Conservation (phyloP, 352 stramenopile genomes). For the Globisporangium acanthophoron region DNA sequence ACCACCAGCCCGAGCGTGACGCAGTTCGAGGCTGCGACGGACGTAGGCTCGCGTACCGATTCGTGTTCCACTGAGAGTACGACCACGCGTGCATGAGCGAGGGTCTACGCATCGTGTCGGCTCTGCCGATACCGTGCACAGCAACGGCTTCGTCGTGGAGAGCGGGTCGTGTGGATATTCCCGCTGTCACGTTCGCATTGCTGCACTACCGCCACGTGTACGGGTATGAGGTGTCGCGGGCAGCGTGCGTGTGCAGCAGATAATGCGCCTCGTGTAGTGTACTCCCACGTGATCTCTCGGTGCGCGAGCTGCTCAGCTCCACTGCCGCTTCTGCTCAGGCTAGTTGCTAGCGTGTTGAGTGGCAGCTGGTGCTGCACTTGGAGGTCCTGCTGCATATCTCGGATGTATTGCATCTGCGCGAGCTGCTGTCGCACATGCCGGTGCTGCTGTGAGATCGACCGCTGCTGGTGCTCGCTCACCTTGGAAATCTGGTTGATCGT, state of each 20-base stretch:
- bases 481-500: too few species aligned
- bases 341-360: too few species aligned
- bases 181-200: constrained; percentile 5
- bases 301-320: not conserved
- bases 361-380: too few species aligned
- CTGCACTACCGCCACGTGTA: constrained; percentile 1
- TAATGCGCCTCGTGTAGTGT: constrained; percentile 2
- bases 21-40: constrained; percentile 4
- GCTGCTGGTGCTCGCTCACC: too few species aligned
- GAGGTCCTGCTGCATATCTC: too few species aligned
- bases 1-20: not conserved
- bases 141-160: constrained; percentile 9
- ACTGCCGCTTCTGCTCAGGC: too few species aligned
- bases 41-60: constrained; percentile 2
- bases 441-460: too few species aligned
- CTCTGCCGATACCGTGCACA: constrained; percentile 2
- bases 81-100: constrained; percentile 5
- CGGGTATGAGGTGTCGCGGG: constrained; percentile 6
- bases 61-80: constrained; percentile 5
- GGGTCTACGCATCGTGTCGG: constrained; percentile 3
- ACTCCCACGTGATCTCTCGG: constrained; percentile 1
- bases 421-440: too few species aligned
- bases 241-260: constrained; percentile 6
- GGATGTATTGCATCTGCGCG: too few species aligned
- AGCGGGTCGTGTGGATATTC: constrained; percentile 7